A percentile compares a stretch with the other conserved stretches of the same genome.
phyloP scores from a whole-genome alignment of 164 flowering plant genomes.

The Liriodendron chinense region DNA sequence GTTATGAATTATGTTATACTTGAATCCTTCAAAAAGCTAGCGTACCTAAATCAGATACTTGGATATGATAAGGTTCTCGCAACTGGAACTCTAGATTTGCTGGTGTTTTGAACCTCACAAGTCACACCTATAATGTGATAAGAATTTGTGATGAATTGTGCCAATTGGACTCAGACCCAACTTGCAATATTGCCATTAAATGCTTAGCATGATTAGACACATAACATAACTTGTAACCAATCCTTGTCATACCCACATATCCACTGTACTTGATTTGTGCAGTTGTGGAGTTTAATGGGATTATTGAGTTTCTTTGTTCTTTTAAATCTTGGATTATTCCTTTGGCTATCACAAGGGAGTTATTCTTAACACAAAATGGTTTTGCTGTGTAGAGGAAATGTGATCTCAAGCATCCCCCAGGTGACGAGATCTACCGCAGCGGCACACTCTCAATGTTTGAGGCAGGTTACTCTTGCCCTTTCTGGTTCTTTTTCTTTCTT shows the following conservation, averaged over 20 bases:
- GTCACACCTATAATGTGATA: background rate
- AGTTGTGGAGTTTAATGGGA: background rate
- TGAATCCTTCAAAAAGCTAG: too few relatives aligned
- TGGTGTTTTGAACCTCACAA: too few relatives aligned
- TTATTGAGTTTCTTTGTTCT: background rate
- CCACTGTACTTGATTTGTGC: background rate
- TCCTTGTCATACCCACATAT: background rate
- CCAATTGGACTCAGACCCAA: background rate
- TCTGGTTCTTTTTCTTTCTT: background rate
- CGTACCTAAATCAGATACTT: too few relatives aligned
- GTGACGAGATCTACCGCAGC: constrained; percentile 94
- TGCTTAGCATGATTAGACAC: background rate
- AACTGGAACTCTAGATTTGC: too few relatives aligned
- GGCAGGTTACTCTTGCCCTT: constrained; percentile 33
- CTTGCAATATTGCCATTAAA: background rate
- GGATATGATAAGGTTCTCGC: too few relatives aligned
- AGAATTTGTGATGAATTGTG: background rate
- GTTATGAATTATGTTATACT: background rate
- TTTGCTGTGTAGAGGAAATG: constrained; percentile 67
- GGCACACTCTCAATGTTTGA: constrained; percentile 98
- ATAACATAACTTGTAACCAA: background rate
- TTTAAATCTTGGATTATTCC: background rate
- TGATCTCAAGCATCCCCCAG: constrained; percentile 99
- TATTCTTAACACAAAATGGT: background rate
- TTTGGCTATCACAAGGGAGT: background rate